A percentile compares a stretch with the other conserved stretches of the same genome.
Conservation (phyloP, 2,329 filamentous ascomycete species). For the Phyllosticta citriasiana region DNA sequence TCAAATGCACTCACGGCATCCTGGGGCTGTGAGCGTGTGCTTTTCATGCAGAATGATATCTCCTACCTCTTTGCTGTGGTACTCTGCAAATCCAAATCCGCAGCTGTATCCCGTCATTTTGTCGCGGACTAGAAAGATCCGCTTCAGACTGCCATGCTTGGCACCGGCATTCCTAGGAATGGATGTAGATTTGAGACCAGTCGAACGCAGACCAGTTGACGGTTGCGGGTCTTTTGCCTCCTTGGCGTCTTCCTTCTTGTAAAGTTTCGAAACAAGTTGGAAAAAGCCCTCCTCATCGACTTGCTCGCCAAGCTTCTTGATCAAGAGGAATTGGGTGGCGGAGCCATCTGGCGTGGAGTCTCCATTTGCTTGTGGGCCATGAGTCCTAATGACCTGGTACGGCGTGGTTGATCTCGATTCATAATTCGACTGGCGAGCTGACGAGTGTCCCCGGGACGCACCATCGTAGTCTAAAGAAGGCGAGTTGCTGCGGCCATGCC, state of each 20-base stretch:
- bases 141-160: slow-evolving; percentile 60
- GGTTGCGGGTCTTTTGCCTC: background rate
- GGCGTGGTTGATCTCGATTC: background rate
- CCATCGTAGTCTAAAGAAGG: slow-evolving; percentile 2
- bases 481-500: slow-evolving; percentile 6
- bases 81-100: slow-evolving; percentile 78
- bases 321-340: slow-evolving; percentile 11
- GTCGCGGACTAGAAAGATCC: slow-evolving; percentile 69
- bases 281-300: background rate
- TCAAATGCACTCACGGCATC: slow-evolving; percentile 64
- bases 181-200: slow-evolving; percentile 35
- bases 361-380: slow-evolving; percentile 10
- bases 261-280: slow-evolving; percentile 63
- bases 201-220: slow-evolving; percentile 24
- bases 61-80: slow-evolving; percentile 54
- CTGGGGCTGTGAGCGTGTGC: slow-evolving; percentile 14
- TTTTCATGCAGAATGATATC: background rate
- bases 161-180: slow-evolving; percentile 57
- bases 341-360: slow-evolving; percentile 15
- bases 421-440: slow-evolving; percentile 7
- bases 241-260: slow-evolving; percentile 30
- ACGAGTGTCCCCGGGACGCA: background rate
- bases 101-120: slow-evolving; percentile 61
- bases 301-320: slow-evolving; percentile 34
- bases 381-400: background rate